Conservation (phyloP, 1,284 basidiomycete genomes). For the Exobasidium rhododendri region DNA sequence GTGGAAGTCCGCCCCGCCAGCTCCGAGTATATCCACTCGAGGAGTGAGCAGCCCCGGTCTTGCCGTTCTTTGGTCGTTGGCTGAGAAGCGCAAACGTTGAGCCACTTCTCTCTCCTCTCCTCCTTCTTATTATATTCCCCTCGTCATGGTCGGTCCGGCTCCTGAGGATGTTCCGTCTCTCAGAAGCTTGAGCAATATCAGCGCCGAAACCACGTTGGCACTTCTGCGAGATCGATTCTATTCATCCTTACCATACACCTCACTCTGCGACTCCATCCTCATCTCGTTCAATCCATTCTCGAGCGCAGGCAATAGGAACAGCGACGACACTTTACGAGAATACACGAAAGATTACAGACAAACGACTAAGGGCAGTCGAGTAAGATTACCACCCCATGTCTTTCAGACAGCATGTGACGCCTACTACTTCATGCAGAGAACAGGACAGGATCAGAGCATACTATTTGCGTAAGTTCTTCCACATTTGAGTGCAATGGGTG, state of each 20-base stretch:
- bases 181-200: neutral
- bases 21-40: too few species aligned
- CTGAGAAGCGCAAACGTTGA: too few species aligned
- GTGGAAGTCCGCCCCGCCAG: too few species aligned
- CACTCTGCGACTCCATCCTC: slow-evolving; percentile 47
- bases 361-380: slow-evolving; percentile 30
- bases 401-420: slow-evolving; percentile 85
- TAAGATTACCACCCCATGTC: slow-evolving; percentile 69
- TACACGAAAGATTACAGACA: slow-evolving; percentile 48
- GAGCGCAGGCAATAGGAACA: slow-evolving; percentile 46
- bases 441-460: slow-evolving; percentile 86
- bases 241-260: slow-evolving; percentile 41
- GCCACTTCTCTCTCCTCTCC: too few species aligned
- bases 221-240: slow-evolving; percentile 47
- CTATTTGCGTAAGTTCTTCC: slow-evolving; percentile 46
- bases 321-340: slow-evolving; percentile 45
- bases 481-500: neutral
- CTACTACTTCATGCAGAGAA: slow-evolving; percentile 94
- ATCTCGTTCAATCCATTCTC: slow-evolving; percentile 50
- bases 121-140: too few species aligned
- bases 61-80: too few species aligned
- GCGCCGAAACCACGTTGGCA: slow-evolving; percentile 33
- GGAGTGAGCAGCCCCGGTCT: too few species aligned
- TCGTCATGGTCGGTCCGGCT: too few species aligned
- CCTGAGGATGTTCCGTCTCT: neutral